A percentile compares a stretch with the other conserved stretches of the same genome.
phyloP scores from a whole-genome alignment of 2,329 filamentous ascomycete species.

The Phyllosticta paracitricarpa region DNA sequence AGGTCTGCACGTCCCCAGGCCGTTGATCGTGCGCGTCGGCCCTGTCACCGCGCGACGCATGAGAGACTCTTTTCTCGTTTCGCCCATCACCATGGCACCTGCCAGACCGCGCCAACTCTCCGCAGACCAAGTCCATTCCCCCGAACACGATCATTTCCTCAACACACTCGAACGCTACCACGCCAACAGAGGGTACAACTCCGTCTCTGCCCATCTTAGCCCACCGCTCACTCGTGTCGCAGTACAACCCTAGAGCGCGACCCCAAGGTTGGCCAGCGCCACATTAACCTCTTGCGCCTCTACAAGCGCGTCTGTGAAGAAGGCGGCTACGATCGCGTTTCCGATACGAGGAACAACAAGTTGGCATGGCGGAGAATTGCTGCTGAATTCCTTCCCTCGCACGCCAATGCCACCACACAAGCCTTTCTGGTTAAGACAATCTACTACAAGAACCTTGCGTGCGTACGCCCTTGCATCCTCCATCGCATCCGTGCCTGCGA shows the following conservation, averaged over 20 bases:
- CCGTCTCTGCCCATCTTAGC: not conserved
- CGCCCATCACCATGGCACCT: conserved; percentile 32
- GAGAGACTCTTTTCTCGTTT: not conserved
- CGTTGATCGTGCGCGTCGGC: conserved; percentile 6
- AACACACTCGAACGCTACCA: conserved; percentile 63
- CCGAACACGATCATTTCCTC: conserved; percentile 73
- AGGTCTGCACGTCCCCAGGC: not conserved
- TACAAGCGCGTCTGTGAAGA: conserved; percentile 67
- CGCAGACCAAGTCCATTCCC: conserved; percentile 32
- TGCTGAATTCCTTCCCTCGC: conserved; percentile 63
- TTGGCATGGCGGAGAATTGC: conserved; percentile 76
- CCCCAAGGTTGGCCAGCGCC: conserved; percentile 67
- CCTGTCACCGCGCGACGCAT: not conserved
- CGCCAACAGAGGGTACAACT: conserved; percentile 56
- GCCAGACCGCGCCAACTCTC: conserved; percentile 33
- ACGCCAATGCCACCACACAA: conserved; percentile 67
- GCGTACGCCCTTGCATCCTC: conserved; percentile 15
- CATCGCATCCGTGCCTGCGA: not conserved
- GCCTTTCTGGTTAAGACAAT: conserved; percentile 79
- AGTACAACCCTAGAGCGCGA: conserved; percentile 67
- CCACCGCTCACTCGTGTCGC: conserved; percentile 14
- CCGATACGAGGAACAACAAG: conserved; percentile 59
- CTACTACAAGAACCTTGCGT: conserved; percentile 81
- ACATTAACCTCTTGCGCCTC: conserved; percentile 67
- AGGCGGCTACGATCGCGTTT: conserved; percentile 77